phyloP scores from a whole-genome alignment of 345 rosid species.

The Camelina sativa region DNA sequence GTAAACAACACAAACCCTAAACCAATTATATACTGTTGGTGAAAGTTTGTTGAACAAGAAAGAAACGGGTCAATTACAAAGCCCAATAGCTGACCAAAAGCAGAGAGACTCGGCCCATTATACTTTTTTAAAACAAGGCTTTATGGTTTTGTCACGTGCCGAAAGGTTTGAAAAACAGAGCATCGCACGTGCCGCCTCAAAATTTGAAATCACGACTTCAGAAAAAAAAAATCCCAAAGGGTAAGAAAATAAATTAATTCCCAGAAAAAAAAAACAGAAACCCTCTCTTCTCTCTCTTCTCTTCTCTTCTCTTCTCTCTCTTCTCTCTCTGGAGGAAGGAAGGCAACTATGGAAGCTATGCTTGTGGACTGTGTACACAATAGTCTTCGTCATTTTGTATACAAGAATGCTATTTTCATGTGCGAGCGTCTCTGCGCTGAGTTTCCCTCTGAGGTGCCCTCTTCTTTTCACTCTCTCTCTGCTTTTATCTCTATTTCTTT shows the following conservation, averaged over 20 bases:
- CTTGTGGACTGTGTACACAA: constrained; percentile 76
- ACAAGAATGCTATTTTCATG: constrained; percentile 87
- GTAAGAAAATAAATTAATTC: constrained; percentile 5
- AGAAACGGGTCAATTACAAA: not conserved
- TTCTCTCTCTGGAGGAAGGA: constrained; percentile 31
- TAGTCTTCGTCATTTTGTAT: constrained; percentile 87
- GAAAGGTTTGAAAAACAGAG: constrained; percentile 31
- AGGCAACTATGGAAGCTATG: constrained; percentile 81
- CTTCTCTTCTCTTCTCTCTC: not conserved
- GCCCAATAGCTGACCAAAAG: constrained; percentile 20
- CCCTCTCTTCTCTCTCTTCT: constrained; percentile 29
- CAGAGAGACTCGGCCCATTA: not conserved
- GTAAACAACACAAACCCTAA: not conserved
- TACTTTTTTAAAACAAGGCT: not conserved
- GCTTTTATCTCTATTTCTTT: not conserved
- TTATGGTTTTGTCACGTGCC: constrained; percentile 33
- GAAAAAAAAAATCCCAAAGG: constrained; percentile 9
- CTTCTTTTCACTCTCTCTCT: not conserved
- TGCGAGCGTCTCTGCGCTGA: constrained; percentile 99
- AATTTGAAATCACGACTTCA: constrained; percentile 40
- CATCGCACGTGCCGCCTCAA: constrained; percentile 39
- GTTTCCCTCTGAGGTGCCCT: constrained; percentile 87
- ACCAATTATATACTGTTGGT: too few relatives aligned
- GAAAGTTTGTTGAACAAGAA: not conserved
- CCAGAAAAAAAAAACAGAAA: constrained; percentile 43